These are phyloP conservation scores for Phytophthora uliginosa DNA, from an alignment of 352 stramenopile genomes.

Conservation along the genomic window DNA sequence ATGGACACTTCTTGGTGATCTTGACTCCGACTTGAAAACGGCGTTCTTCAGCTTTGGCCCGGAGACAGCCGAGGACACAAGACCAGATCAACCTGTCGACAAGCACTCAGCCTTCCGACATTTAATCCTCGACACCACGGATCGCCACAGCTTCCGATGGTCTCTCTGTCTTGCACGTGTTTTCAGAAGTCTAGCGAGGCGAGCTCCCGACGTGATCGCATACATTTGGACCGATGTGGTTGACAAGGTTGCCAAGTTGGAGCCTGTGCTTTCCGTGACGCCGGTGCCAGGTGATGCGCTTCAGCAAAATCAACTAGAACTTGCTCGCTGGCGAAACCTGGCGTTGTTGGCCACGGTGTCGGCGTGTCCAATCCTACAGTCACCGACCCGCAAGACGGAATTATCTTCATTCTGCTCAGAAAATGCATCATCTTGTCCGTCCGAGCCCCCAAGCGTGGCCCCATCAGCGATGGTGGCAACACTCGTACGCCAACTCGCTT, in stretches of 20 bases:
- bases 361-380: conserved; percentile 49
- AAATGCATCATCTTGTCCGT: conserved; percentile 20
- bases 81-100: neutral
- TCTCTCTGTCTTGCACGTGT: conserved; percentile 57
- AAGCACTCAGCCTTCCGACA: conserved; percentile 15
- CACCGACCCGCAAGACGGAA: conserved; percentile 32
- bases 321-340: conserved; percentile 76
- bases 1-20: conserved; percentile 32
- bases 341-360: conserved; percentile 64
- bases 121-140: conserved; percentile 20
- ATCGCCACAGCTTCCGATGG: conserved; percentile 65
- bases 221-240: conserved; percentile 78
- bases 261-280: conserved; percentile 59
- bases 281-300: neutral
- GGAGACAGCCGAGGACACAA: neutral
- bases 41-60: conserved; percentile 44
- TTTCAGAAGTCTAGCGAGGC: conserved; percentile 47
- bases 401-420: conserved; percentile 27
- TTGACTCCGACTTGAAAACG: conserved; percentile 37
- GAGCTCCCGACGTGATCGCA: conserved; percentile 59
- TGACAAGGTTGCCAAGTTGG: conserved; percentile 70
- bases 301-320: conserved; percentile 33
- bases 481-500: conserved; percentile 60
- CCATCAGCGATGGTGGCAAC: conserved; percentile 43
- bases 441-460: conserved; percentile 22